Percentiles rank a stretch among this genome's conserved stretches.
These are phyloP conservation scores for Hypoxylon sp. DNA, from an alignment of 2,329 filamentous ascomycete species.

Conservation along the genomic window DNA sequence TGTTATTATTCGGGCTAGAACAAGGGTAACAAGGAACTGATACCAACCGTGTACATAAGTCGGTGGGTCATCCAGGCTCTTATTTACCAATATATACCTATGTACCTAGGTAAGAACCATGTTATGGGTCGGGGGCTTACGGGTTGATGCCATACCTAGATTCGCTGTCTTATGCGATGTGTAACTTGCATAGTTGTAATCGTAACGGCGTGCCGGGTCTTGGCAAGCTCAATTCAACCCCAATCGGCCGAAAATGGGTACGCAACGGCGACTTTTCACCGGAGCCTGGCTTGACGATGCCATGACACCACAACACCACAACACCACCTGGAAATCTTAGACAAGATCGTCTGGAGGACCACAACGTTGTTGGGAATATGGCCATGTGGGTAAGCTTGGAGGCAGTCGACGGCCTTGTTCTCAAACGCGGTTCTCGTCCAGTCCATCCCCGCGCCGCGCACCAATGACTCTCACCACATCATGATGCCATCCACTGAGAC, in stretches of 20 bases:
- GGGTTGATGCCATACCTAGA: slow-evolving; percentile 25
- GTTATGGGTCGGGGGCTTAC: slow-evolving; percentile 30
- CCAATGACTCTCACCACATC: slow-evolving; percentile 17
- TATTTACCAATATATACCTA: slow-evolving; percentile 14
- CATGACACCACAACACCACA: background rate
- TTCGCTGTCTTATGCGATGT: slow-evolving; percentile 19
- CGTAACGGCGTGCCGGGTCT: slow-evolving; percentile 31
- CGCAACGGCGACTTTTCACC: slow-evolving; percentile 31
- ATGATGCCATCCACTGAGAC: slow-evolving; percentile 24
- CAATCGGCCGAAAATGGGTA: slow-evolving; percentile 40
- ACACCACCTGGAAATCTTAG: slow-evolving; percentile 2
- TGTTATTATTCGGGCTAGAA: slow-evolving; percentile 23
- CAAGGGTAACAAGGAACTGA: slow-evolving; percentile 12
- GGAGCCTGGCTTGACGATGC: slow-evolving; percentile 14
- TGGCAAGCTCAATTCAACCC: slow-evolving; percentile 37
- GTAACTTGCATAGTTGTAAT: slow-evolving; percentile 14
- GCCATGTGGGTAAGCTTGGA: slow-evolving; percentile 5
- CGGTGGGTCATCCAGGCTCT: slow-evolving; percentile 25
- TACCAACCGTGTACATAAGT: slow-evolving; percentile 14
- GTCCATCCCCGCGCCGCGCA: slow-evolving; percentile 2
- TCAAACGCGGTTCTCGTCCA: slow-evolving; percentile 5
- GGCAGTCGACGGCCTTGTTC: slow-evolving; percentile 11
- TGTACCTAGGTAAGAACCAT: slow-evolving; percentile 3
- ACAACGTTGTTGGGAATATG: background rate
- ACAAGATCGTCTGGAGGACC: background rate